phyloP scores from a whole-genome alignment of 176 grass and related monocot genomes.

The Hordeum vulgare region DNA sequence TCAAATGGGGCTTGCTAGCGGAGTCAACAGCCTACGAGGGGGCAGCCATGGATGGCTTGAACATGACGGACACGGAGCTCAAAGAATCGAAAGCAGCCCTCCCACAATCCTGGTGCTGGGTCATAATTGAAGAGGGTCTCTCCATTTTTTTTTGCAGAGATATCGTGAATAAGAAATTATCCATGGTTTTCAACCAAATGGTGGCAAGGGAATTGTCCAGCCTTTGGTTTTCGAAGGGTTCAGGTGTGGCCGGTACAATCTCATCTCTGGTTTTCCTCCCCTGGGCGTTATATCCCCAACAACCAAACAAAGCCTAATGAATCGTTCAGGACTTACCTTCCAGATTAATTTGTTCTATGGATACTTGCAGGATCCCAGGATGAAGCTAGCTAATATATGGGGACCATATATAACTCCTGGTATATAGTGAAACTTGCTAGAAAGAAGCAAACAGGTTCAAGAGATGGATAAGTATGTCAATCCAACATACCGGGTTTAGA shows the following conservation, averaged over 20 bases:
- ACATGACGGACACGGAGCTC: neutral
- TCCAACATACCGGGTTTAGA: slow-evolving; percentile 67
- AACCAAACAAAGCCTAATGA: neutral
- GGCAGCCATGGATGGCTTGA: neutral
- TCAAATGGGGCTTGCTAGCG: neutral
- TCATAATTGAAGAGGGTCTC: neutral
- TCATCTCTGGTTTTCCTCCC: neutral
- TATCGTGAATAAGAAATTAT: neutral
- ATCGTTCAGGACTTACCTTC: neutral
- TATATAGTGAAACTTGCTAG: neutral
- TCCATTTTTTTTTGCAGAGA: neutral
- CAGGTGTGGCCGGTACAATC: neutral
- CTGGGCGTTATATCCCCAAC: neutral
- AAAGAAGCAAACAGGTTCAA: neutral
- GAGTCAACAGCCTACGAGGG: neutral
- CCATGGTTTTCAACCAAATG: too few species aligned
- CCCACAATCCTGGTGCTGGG: neutral
- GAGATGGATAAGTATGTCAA: neutral
- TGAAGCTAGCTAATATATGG: neutral
- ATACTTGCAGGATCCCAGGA: neutral
- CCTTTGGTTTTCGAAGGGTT: neutral
- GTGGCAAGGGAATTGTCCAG: too few species aligned
- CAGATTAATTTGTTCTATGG: neutral
- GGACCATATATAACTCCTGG: neutral
- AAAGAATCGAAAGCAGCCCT: neutral